phyloP scores from a whole-genome alignment of 2,329 filamentous ascomycete genomes.

The Coniella lustricola region DNA sequence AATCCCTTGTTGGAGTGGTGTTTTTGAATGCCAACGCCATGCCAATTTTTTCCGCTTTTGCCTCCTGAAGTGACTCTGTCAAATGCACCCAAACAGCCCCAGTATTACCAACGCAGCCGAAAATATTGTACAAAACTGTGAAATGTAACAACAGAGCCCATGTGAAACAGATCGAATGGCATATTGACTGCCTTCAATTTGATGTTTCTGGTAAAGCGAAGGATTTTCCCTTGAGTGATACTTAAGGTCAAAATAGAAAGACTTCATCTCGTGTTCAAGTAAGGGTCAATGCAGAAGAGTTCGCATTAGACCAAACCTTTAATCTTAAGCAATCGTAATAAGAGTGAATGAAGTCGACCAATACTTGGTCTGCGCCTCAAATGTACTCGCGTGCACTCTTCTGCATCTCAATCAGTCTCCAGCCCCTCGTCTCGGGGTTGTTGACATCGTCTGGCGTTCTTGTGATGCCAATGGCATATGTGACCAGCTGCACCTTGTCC shows the following conservation, averaged over 20 bases:
- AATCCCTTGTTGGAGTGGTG: constrained; percentile 16
- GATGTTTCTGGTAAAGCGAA: no score
- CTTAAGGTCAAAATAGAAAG: no score
- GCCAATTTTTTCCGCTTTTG: background rate
- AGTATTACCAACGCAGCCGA: background rate
- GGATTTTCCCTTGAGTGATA: no score
- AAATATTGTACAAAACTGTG: constrained; percentile 8
- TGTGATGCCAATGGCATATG: constrained; percentile 95
- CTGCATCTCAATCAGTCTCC: constrained; percentile 96
- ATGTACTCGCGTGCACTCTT: constrained; percentile 91
- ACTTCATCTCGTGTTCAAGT: no score
- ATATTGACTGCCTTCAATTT: background rate
- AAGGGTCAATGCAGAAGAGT: no score
- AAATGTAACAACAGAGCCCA: constrained; percentile 2
- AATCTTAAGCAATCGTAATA: no score
- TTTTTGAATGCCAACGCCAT: constrained; percentile 15
- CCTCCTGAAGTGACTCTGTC: background rate
- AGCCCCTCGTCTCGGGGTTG: constrained; percentile 93
- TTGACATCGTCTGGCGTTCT: constrained; percentile 89
- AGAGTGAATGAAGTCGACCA: background rate
- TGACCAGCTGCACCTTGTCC: constrained; percentile 96
- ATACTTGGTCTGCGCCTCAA: constrained; percentile 26
- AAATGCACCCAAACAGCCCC: constrained; percentile 1
- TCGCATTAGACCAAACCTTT: no score
- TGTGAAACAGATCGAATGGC: background rate